Percentiles rank a stretch among this genome's conserved stretches.
These are phyloP conservation scores for Sophora flavescens DNA, from an alignment of 306 rosid genomes.

Conservation along the genomic window DNA sequence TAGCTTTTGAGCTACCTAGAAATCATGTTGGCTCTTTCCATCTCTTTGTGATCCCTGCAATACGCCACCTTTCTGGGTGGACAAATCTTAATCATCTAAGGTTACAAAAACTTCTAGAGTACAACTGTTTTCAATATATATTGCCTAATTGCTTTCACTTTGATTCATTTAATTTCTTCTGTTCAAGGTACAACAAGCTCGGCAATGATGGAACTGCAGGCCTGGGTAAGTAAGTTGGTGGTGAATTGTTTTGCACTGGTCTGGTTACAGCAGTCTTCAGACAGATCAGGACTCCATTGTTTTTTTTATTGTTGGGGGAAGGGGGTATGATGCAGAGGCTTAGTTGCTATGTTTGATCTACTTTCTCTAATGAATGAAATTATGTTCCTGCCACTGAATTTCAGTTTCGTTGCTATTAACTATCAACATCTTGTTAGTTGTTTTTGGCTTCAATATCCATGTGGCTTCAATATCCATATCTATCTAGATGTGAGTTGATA, in stretches of 20 bases:
- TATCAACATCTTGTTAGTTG: too few species aligned
- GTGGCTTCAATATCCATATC: too few species aligned
- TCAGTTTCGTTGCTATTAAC: slow-evolving; percentile 90
- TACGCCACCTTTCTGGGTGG: slow-evolving; percentile 90
- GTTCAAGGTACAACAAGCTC: slow-evolving; percentile 72
- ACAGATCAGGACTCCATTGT: slow-evolving; percentile 18
- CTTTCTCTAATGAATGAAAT: slow-evolving; percentile 25
- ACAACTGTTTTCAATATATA: slow-evolving; percentile 14
- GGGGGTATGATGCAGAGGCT: slow-evolving; percentile 16
- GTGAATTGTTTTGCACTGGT: slow-evolving; percentile 33
- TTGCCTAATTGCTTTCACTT: slow-evolving; percentile 28
- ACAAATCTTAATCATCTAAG: slow-evolving; percentile 71
- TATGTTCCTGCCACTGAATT: slow-evolving; percentile 40
- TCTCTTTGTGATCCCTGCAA: slow-evolving; percentile 88
- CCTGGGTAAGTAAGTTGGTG: too few species aligned
- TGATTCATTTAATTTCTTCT: slow-evolving; percentile 40
- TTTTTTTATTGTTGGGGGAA: neutral
- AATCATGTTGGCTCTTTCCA: slow-evolving; percentile 89
- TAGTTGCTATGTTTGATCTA: slow-evolving; percentile 10
- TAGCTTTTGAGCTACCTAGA: slow-evolving; percentile 94
- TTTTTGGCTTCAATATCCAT: too few species aligned
- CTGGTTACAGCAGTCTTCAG: slow-evolving; percentile 9
- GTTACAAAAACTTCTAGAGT: slow-evolving; percentile 54
- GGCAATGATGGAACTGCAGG: too few species aligned
- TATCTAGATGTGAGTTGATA: too few species aligned